Evolutionary conservation across 768 basidiomycete genomes (phyloP).

Genomic region (Porpolomopsis calyptriformis): DNA sequence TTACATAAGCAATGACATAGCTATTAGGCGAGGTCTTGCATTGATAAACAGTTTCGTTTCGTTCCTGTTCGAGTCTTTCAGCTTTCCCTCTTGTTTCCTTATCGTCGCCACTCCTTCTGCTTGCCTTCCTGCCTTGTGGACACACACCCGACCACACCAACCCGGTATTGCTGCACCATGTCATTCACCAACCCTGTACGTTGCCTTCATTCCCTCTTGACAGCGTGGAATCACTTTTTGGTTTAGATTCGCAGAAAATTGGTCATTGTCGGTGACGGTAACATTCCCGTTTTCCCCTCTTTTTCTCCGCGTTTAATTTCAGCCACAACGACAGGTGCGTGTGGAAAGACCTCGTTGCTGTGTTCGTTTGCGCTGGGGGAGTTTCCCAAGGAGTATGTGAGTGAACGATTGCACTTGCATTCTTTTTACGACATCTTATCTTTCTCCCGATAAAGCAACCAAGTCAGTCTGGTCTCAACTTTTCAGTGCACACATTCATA

Average conservation of each 20-base stretch:
- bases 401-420: constrained; percentile 22
- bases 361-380: constrained; percentile 90
- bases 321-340: constrained; percentile 52
- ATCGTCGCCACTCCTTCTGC: background rate
- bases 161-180: background rate
- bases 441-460: constrained; percentile 37
- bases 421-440: constrained; percentile 7
- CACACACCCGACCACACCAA: background rate
- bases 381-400: constrained; percentile 92
- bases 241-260: constrained; percentile 83
- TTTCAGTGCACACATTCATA: constrained; percentile 7
- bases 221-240: background rate
- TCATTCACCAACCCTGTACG: background rate
- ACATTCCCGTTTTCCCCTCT: constrained; percentile 22
- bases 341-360: constrained; percentile 88
- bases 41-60: background rate
- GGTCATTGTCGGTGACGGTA: constrained; percentile 95
- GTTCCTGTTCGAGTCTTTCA: background rate
- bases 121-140: background rate
- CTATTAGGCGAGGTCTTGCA: too few relatives aligned
- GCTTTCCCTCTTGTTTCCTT: background rate
- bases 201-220: background rate
- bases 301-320: constrained; percentile 15
- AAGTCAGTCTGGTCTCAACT: constrained; percentile 28
- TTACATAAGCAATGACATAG: background rate